These are phyloP conservation scores for Tolypocladium tundrense DNA, from an alignment of 2,329 filamentous ascomycete species.

Conservation along the genomic window DNA sequence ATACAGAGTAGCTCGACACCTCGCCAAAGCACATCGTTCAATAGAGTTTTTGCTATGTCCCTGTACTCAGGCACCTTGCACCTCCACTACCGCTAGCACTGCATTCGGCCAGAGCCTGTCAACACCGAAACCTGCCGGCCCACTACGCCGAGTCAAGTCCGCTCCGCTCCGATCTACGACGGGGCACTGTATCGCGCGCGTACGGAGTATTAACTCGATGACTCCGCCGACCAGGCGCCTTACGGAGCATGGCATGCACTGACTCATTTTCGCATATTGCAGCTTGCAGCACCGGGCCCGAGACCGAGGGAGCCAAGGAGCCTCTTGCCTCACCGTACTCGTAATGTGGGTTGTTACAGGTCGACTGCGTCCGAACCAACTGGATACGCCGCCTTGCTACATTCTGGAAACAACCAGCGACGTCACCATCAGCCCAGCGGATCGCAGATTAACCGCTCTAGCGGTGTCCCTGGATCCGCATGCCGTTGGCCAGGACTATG, in stretches of 20 bases:
- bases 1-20: neutral
- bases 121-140: neutral
- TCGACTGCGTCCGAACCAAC: neutral
- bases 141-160: neutral
- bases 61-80: neutral
- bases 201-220: neutral
- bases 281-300: neutral
- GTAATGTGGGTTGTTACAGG: neutral
- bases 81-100: neutral
- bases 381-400: neutral
- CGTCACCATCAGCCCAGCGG: neutral
- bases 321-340: neutral
- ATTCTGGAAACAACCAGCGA: slow-evolving; percentile 1
- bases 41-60: neutral
- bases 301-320: neutral
- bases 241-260: neutral
- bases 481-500: slow-evolving; percentile 42
- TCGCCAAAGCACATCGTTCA: neutral
- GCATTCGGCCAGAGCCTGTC: neutral
- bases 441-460: slow-evolving; percentile 38
- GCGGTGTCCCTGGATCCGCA: slow-evolving; percentile 71
- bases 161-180: neutral
- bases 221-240: neutral
- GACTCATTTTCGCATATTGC: neutral
- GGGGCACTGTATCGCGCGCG: neutral